phyloP scores from a whole-genome alignment of 768 basidiomycete genomes.

The Amanita pseudoporphyria region DNA sequence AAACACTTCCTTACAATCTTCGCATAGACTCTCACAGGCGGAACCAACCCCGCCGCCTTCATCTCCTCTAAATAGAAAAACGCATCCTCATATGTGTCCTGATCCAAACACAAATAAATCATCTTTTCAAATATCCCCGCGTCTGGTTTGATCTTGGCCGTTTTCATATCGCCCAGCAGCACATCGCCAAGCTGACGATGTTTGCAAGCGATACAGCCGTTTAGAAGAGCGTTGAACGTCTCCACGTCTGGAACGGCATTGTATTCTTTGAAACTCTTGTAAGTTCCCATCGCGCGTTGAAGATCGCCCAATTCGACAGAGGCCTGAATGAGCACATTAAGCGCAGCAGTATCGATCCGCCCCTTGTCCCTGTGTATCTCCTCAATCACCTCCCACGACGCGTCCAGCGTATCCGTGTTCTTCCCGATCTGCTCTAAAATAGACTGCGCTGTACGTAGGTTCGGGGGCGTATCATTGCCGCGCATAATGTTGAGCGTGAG shows the following conservation, averaged over 20 bases:
- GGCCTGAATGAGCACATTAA: conserved; percentile 62
- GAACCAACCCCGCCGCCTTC: too few species aligned
- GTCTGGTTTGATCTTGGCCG: conserved; percentile 44
- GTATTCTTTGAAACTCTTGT: conserved; percentile 51
- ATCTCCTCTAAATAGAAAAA: conserved; percentile 87
- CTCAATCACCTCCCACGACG: conserved; percentile 54
- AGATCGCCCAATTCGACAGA: conserved; percentile 53
- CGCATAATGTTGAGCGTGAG: conserved; percentile 52
- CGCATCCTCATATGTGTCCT: conserved; percentile 72
- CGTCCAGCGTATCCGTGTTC: conserved; percentile 47
- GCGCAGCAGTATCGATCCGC: conserved; percentile 43
- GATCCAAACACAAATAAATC: conserved; percentile 61
- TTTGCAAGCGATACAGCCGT: conserved; percentile 46
- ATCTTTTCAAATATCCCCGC: conserved; percentile 55
- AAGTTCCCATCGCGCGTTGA: conserved; percentile 70
- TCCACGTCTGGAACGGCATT: conserved; percentile 45
- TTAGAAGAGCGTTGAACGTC: conserved; percentile 62
- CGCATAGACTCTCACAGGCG: too few species aligned
- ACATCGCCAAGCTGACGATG: conserved; percentile 63
- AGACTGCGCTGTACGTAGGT: conserved; percentile 39
- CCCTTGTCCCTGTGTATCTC: conserved; percentile 44
- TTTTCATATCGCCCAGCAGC: conserved; percentile 58
- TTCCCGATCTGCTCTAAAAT: conserved; percentile 39
- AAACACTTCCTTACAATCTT: too few species aligned
- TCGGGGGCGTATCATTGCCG: conserved; percentile 37